Base-by-base conservation (phyloP, 2,329 filamentous ascomycete genomes). In the Ceratocystiopsis sp. region DNA sequence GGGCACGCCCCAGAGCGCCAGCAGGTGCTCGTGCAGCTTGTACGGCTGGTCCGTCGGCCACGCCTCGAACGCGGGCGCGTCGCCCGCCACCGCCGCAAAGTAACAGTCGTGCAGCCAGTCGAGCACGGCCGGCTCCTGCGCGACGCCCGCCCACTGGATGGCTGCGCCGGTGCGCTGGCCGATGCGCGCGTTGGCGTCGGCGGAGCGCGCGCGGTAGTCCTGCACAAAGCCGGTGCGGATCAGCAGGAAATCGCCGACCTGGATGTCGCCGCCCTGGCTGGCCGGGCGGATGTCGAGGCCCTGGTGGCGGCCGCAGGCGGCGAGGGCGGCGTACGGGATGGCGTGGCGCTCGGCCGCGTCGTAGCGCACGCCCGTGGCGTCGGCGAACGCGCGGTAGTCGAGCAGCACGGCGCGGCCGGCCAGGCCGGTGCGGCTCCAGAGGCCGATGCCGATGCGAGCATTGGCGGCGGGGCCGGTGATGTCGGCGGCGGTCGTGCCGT, bases 51-150 rank as follows among this genome's bases (percentile, higher is more conserved):
- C 10, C 35, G 56, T 43, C 16, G 61, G 58, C 37, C 60, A 64
- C 4, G 61, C 61, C 51, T 72, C 69, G 45, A 69, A 70, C 8
- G 60, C 62, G 11, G 71, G 67, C 40, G 65, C 63, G 45, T 78
- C 73, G 3, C 71, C 69, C 0, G 66, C 73, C 0, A 75, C 64
- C 2, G 73, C 73, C 0, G 70, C 59, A 49, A 78, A 74, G 14
- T 61, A 58, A 15, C 42, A 40, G 43, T 75, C 66, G 71, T 72
- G 77, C 16, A 76, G 57, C 72, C 73, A 78, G 35, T 63, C 60
- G 14, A 73, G 59, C 8, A 64, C 66, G 6, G 61, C 62, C 15
- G 65, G 58, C 3, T 62, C 64, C 0, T 66, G 65, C 41, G 70
- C 61, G 2, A 73, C 58, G 1, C 70, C 71, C 43, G 63, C 57